phyloP scores from a whole-genome alignment of 1,139 yeast species.

The Protomyces gravidus region DNA sequence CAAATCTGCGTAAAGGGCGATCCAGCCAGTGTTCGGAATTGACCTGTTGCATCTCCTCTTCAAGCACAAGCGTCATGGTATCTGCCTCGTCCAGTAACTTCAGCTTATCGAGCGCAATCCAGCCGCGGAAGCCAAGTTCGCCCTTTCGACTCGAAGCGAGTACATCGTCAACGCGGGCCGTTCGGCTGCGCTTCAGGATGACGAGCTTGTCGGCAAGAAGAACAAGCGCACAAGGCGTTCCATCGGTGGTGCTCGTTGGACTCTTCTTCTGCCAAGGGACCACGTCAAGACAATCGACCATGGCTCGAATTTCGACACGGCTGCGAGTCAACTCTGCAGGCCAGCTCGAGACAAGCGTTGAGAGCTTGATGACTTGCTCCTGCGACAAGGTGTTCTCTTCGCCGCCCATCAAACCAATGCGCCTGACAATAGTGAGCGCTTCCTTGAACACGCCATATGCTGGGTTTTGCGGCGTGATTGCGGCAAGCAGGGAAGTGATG shows the following conservation, averaged over 20 bases:
- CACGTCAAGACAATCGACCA: conserved; percentile 25
- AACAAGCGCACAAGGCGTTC: conserved; percentile 14
- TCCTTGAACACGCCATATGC: conserved; percentile 25
- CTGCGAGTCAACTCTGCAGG: conserved; percentile 26
- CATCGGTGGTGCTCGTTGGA: neutral
- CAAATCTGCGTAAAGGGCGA: conserved; percentile 14
- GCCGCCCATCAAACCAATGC: conserved; percentile 27
- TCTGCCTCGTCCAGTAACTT: conserved; percentile 10
- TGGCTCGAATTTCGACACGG: conserved; percentile 10
- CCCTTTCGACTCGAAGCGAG: conserved; percentile 2
- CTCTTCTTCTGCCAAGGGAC: neutral
- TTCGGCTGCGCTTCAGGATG: conserved; percentile 13
- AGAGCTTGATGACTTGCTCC: conserved; percentile 22
- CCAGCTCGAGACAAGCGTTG: conserved; percentile 27
- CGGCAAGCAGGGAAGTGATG: conserved; percentile 12
- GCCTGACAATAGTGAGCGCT: conserved; percentile 15
- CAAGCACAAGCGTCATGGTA: neutral
- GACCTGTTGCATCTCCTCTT: conserved; percentile 5
- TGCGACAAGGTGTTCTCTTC: conserved; percentile 17
- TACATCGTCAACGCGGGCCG: conserved; percentile 6
- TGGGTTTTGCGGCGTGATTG: conserved; percentile 17
- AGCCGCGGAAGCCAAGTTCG: conserved; percentile 20
- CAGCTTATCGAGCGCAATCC: neutral
- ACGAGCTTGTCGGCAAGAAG: conserved; percentile 14
- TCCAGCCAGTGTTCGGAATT: conserved; percentile 9